Base-by-base conservation (phyloP, 805 yeast species). In the Wickerhamiella dianesei region DNA sequence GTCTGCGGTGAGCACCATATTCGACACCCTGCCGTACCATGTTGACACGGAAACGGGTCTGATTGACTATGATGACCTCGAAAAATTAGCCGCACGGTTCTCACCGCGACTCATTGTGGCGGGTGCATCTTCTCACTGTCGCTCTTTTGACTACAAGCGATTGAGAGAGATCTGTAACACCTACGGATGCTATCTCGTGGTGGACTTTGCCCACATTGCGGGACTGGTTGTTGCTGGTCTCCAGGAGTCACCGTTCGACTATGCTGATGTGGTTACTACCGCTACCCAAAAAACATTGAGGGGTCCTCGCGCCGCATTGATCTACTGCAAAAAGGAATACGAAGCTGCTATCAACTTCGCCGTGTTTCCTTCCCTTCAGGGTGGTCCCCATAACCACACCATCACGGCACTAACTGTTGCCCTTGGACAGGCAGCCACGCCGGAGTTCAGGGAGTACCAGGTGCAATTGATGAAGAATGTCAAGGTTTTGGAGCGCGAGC, bases 261-360 rank as follows among this genome's bases (percentile, higher is more conserved):
- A 82, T 65, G 92, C 97, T 48, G 98, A 92, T 63, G 84, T 92
- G 56, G 97, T 92, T 59, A 92, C 98, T 54, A 92, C 97, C 57
- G 94, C 98, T 44, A 92, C 98, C 48, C 98, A 92, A 74, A 92
- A 92, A 72, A 89, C 98, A 37, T 76, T 92, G 61, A 81, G 98
- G 73, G 98, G 98, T 48, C 98, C 98, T 64, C 83, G 98, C 72
- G 98, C 97, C 67, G 96, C 98, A 44, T 87, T 92, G 95, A 92
- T 92, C 63, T 92, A 89, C 75, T 89, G 80, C 78, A 82, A 96
- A 74, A 85, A 83, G 68, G 96, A 92, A 59, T 77, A 89, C 66
- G 97, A 92, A 67, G 82, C 80, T 64, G 85, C 86, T 61, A 87
- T 92, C 67, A 92, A 92, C 73, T 92, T 92, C 67, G 86, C 96